phyloP scores from a whole-genome alignment of 2,329 filamentous ascomycete species.

The Xylariaceae sp. region DNA sequence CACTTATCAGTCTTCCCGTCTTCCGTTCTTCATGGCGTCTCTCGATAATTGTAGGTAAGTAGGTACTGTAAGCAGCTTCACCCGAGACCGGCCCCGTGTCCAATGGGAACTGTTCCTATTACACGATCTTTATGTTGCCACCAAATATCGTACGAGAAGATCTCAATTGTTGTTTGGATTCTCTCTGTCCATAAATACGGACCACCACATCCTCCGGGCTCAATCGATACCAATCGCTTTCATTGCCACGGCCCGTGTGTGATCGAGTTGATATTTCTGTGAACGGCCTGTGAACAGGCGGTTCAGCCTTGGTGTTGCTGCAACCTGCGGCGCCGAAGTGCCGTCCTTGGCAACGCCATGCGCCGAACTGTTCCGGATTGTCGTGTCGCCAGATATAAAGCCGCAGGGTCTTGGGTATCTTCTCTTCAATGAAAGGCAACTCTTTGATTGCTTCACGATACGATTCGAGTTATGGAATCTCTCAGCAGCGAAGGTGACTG shows the following conservation, averaged over 20 bases:
- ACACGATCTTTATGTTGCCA: neutral
- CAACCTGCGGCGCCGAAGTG: too few species aligned
- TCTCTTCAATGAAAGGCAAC: too few species aligned
- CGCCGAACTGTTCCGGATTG: neutral
- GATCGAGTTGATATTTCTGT: too few species aligned
- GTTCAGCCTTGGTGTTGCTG: too few species aligned
- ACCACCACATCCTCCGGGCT: too few species aligned
- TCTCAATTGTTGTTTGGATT: neutral
- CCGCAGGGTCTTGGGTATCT: too few species aligned
- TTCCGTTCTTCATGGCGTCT: too few species aligned
- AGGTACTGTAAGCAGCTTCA: neutral
- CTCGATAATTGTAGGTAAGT: too few species aligned
- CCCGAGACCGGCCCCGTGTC: constrained; percentile 14
- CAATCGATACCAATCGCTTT: neutral
- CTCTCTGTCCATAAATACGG: neutral
- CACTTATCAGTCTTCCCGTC: neutral
- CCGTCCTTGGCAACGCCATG: neutral
- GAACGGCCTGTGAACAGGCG: too few species aligned
- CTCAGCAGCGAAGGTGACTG: too few species aligned
- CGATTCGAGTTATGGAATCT: too few species aligned
- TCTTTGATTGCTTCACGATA: too few species aligned
- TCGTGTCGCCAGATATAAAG: neutral
- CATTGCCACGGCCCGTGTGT: neutral
- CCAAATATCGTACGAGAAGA: neutral
- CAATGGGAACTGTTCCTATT: constrained; percentile 1